Evolutionary conservation across 495 filamentous ascomycete species (phyloP).

Genomic region (Barbatosphaeria neglecta): DNA sequence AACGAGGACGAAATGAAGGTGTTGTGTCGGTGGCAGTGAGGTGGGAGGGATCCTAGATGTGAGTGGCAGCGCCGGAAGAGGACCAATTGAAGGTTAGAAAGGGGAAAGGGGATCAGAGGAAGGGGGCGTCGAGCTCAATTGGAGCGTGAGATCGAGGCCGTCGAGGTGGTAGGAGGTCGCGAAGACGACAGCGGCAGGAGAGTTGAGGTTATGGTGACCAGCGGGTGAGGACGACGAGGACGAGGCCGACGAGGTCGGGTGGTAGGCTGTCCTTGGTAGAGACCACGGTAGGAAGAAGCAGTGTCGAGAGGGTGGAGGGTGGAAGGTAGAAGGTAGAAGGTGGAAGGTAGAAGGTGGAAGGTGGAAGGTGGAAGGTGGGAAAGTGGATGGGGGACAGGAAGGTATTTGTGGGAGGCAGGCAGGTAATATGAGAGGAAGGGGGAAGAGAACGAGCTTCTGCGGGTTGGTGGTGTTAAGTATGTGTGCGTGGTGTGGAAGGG

Average conservation of each 20-base stretch:
- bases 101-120: neutral
- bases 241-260: slow-evolving; percentile 2
- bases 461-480: no score
- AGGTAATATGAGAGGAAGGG: neutral
- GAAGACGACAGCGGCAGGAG: no score
- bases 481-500: neutral
- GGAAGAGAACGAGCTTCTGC: neutral
- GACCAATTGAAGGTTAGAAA: slow-evolving; percentile 1
- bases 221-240: no score
- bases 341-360: neutral
- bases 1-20: slow-evolving; percentile 1
- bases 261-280: slow-evolving; percentile 1
- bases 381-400: neutral
- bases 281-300: slow-evolving; percentile 2
- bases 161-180: no score
- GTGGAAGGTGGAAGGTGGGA: neutral
- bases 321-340: slow-evolving; percentile 1
- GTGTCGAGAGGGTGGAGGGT: slow-evolving; percentile 4
- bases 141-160: neutral
- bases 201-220: no score
- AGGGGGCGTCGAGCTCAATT: slow-evolving; percentile 2
- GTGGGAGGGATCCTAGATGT: slow-evolving; percentile 3
- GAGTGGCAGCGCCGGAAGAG: slow-evolving; percentile 1
- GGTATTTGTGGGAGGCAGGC: neutral
- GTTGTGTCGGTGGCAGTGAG: slow-evolving; percentile 5